Conservation (phyloP, 1,139 yeast species). For the Petasospora fabianii region DNA sequence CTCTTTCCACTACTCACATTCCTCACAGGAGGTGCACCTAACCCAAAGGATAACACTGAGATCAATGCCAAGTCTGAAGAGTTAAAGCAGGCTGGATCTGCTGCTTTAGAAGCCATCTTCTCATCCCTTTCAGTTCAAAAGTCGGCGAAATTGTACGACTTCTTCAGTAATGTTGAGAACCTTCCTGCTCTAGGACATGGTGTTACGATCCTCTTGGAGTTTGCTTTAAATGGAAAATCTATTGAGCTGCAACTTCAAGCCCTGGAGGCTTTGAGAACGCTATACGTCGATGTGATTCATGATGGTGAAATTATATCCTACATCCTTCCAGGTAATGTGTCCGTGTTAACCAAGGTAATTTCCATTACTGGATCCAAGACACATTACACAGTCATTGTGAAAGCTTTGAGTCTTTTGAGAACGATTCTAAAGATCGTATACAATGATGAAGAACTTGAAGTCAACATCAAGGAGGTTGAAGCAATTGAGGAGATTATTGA, state of each 20-base stretch:
- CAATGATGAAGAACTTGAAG: conserved; percentile 37
- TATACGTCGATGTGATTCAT: conserved; percentile 34
- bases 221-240: conserved; percentile 28
- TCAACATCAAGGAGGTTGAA: conserved; percentile 18
- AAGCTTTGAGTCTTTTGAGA: conserved; percentile 33
- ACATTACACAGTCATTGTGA: conserved; percentile 39
- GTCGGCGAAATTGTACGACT: conserved; percentile 22
- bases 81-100: conserved; percentile 40
- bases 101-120: conserved; percentile 33
- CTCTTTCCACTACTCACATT: conserved; percentile 46
- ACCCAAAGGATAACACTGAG: conserved; percentile 27
- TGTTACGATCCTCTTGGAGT: conserved; percentile 41
- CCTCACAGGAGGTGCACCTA: conserved; percentile 39
- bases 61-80: conserved; percentile 34
- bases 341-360: conserved; percentile 43
- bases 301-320: conserved; percentile 51
- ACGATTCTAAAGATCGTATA: conserved; percentile 36
- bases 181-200: conserved; percentile 46
- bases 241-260: conserved; percentile 35
- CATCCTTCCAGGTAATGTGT: conserved; percentile 55
- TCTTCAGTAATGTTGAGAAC: conserved; percentile 35
- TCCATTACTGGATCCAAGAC: conserved; percentile 34
- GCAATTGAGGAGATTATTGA: conserved; percentile 15
- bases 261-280: conserved; percentile 32
- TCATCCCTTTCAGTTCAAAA: conserved; percentile 31